Percentiles rank a stretch among this genome's conserved stretches.
Evolutionary conservation across 768 basidiomycete species (phyloP).

Genomic region (Termitomyces sp.): DNA sequence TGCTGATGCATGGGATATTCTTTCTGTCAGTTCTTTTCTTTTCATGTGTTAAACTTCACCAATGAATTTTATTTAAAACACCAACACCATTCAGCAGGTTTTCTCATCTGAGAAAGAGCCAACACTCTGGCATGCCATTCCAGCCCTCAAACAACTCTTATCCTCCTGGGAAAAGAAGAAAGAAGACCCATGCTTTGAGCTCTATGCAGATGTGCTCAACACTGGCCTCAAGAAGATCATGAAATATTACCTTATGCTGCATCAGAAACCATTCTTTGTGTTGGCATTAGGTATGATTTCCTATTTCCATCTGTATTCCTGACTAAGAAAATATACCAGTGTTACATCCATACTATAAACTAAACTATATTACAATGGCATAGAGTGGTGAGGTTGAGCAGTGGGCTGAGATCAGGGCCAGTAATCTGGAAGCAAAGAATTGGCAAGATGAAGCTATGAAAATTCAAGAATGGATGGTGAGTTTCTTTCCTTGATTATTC

Average conservation of each 20-base stretch:
- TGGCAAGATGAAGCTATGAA: conserved; percentile 20
- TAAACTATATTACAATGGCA: conserved; percentile 19
- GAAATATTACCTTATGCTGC: conserved; percentile 11
- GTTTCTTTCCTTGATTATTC: background rate
- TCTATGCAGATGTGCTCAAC: conserved; percentile 8
- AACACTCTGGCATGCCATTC: background rate
- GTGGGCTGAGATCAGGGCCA: conserved; percentile 4
- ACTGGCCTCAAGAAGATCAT: conserved; percentile 12
- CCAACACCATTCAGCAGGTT: too few species aligned
- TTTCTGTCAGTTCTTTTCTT: background rate
- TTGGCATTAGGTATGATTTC: conserved; percentile 8
- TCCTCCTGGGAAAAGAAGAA: background rate
- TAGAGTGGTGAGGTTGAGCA: conserved; percentile 20
- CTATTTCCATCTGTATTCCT: background rate
- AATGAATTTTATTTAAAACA: too few species aligned
- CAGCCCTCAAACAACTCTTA: background rate
- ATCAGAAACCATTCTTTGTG: conserved; percentile 12
- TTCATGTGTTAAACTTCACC: background rate
- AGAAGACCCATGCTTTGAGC: background rate
- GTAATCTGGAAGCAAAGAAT: conserved; percentile 17
- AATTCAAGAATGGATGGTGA: conserved; percentile 12
- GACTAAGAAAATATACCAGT: conserved; percentile 13
- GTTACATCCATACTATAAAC: conserved; percentile 28
- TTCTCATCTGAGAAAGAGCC: background rate
- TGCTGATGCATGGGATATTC: background rate